Evolutionary conservation across 1,284 basidiomycete species (phyloP).

Genomic region (Pterulicium gracile): DNA sequence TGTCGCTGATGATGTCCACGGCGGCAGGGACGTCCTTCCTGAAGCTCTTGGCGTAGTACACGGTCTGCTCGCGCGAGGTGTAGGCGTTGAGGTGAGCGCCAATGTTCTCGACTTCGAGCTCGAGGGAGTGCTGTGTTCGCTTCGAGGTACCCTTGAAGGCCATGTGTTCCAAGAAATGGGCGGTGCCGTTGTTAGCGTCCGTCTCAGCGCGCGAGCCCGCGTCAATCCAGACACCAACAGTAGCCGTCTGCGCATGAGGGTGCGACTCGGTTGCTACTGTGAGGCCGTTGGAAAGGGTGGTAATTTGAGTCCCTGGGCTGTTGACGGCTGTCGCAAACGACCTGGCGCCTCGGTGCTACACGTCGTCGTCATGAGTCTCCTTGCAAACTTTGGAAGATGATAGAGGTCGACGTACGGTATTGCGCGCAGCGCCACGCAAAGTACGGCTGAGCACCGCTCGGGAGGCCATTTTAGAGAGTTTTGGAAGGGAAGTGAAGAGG

Average conservation of each 20-base stretch:
- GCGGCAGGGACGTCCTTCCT: slow-evolving; percentile 87
- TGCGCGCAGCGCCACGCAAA: slow-evolving; percentile 46
- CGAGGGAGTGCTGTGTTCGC: slow-evolving; percentile 85
- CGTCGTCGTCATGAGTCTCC: no score
- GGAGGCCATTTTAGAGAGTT: slow-evolving; percentile 45
- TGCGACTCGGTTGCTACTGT: slow-evolving; percentile 92
- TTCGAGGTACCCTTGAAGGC: slow-evolving; percentile 91
- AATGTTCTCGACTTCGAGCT: slow-evolving; percentile 97
- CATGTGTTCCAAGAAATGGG: slow-evolving; percentile 99
- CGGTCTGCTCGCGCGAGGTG: slow-evolving; percentile 97
- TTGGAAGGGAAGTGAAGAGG: slow-evolving; percentile 10
- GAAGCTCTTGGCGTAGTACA: slow-evolving; percentile 99
- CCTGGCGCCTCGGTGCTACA: slow-evolving; percentile 10
- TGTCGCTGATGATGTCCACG: slow-evolving; percentile 97
- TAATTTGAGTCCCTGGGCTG: slow-evolving; percentile 75
- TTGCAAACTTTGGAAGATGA: background rate
- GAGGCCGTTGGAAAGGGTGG: slow-evolving; percentile 84
- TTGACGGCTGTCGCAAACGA: slow-evolving; percentile 65
- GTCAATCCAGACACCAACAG: slow-evolving; percentile 98
- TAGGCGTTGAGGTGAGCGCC: slow-evolving; percentile 98
- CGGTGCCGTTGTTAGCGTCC: slow-evolving; percentile 88
- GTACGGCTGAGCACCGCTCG: slow-evolving; percentile 56
- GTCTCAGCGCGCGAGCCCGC: slow-evolving; percentile 96
- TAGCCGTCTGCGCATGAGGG: slow-evolving; percentile 92
- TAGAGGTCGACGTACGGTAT: slow-evolving; percentile 30